Percentiles rank a stretch among this genome's conserved stretches.
These are phyloP conservation scores for Chrysoporthe cubensis DNA, from an alignment of 2,329 filamentous ascomycete species.

Conservation along the genomic window DNA sequence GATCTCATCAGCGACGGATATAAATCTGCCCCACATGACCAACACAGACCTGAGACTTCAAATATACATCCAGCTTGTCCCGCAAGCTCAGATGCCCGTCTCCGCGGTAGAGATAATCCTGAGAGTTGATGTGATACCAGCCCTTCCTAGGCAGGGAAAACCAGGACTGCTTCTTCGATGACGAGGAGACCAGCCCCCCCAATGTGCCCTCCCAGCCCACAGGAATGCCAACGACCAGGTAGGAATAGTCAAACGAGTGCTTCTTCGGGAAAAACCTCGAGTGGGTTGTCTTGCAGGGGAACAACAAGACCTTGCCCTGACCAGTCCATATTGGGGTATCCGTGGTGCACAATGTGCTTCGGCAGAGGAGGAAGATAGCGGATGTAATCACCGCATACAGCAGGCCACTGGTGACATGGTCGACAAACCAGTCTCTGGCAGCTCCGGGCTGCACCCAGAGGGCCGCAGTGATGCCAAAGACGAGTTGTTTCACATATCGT, in stretches of 20 bases:
- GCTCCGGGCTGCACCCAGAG: not conserved
- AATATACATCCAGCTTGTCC: slow-evolving; percentile 64
- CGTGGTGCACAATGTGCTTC: slow-evolving; percentile 11
- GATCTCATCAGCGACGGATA: slow-evolving; percentile 1
- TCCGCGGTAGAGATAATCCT: slow-evolving; percentile 65
- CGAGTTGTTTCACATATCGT: slow-evolving; percentile 14
- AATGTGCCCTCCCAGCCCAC: slow-evolving; percentile 62
- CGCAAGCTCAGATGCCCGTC: slow-evolving; percentile 56
- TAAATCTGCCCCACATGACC: slow-evolving; percentile 27
- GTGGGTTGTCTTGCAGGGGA: slow-evolving; percentile 70
- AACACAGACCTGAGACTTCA: slow-evolving; percentile 57
- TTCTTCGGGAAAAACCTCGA: slow-evolving; percentile 67
- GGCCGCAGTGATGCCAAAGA: slow-evolving; percentile 16
- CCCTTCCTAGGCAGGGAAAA: slow-evolving; percentile 29
- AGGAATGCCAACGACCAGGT: slow-evolving; percentile 70
- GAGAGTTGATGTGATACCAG: slow-evolving; percentile 65
- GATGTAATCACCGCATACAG: slow-evolving; percentile 13
- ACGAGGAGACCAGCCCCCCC: slow-evolving; percentile 60
- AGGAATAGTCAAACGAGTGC: slow-evolving; percentile 72
- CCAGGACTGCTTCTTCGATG: slow-evolving; percentile 32
- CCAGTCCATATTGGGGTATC: slow-evolving; percentile 22
- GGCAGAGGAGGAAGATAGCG: slow-evolving; percentile 4
- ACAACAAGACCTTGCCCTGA: slow-evolving; percentile 51
- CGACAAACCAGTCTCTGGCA: not conserved
- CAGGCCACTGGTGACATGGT: not conserved